Evolutionary conservation across 495 filamentous ascomycete genomes (phyloP).

Genomic region (Neurospora sp.): DNA sequence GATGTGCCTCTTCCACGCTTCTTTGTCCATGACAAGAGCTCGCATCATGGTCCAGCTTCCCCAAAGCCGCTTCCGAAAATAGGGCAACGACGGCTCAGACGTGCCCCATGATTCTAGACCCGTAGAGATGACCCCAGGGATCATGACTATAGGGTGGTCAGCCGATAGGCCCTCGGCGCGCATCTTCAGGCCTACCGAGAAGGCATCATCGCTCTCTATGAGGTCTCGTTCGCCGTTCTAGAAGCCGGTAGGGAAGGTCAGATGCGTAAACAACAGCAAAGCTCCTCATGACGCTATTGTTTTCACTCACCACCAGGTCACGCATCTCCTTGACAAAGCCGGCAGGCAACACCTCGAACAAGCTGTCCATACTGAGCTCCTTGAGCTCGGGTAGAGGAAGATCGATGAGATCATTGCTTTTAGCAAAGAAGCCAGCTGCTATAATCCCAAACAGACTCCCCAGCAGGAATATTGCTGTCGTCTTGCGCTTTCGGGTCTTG

Average conservation of each 20-base stretch:
- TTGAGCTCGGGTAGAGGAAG: conserved; percentile 54
- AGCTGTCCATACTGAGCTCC: conserved; percentile 71
- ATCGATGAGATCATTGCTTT: conserved; percentile 73
- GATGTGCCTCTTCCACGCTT: conserved; percentile 89
- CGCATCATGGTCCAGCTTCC: conserved; percentile 98
- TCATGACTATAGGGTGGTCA: conserved; percentile 87
- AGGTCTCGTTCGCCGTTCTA: conserved; percentile 78
- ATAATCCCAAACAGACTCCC: conserved; percentile 78
- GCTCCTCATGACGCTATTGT: background rate
- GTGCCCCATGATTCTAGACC: conserved; percentile 97
- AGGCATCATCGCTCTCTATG: conserved; percentile 78
- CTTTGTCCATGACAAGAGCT: conserved; percentile 84
- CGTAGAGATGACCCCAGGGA: conserved; percentile 94
- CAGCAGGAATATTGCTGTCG: conserved; percentile 68
- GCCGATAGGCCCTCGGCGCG: conserved; percentile 74
- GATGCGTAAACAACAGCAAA: background rate
- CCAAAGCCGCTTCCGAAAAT: conserved; percentile 91
- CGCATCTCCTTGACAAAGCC: conserved; percentile 72
- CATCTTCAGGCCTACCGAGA: conserved; percentile 75
- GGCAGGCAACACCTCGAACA: conserved; percentile 75
- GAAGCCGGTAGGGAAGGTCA: conserved; percentile 6
- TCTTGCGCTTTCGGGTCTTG: conserved; percentile 55
- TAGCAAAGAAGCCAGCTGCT: conserved; percentile 73
- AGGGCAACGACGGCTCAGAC: conserved; percentile 64
- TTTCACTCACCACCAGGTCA: conserved; percentile 57